These are phyloP conservation scores for Pueraria montana DNA, from an alignment of 306 rosid genomes.

Conservation along the genomic window DNA sequence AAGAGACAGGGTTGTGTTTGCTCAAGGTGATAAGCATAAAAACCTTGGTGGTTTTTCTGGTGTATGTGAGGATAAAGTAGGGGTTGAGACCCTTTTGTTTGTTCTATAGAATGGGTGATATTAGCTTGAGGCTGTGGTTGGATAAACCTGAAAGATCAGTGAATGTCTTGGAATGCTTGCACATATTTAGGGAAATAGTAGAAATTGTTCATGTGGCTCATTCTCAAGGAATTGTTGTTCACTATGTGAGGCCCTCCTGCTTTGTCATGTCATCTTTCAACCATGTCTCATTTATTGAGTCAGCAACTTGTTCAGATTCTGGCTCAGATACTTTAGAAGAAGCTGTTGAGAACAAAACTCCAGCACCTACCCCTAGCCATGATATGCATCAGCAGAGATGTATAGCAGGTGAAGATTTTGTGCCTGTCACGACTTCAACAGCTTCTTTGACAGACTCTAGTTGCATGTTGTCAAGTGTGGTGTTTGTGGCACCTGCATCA, in stretches of 20 bases:
- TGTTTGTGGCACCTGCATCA: slow-evolving; percentile 60
- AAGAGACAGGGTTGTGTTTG: slow-evolving; percentile 54
- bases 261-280: slow-evolving; percentile 85
- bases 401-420: slow-evolving; percentile 60
- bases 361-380: slow-evolving; percentile 47
- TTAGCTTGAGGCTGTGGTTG: slow-evolving; percentile 86
- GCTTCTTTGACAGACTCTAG: slow-evolving; percentile 64
- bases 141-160: slow-evolving; percentile 75
- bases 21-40: slow-evolving; percentile 35
- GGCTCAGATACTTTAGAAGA: slow-evolving; percentile 72
- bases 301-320: slow-evolving; percentile 79
- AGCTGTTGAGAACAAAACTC: slow-evolving; percentile 53
- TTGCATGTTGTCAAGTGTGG: slow-evolving; percentile 73
- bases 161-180: slow-evolving; percentile 74
- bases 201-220: slow-evolving; percentile 78
- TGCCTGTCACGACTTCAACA: slow-evolving; percentile 51
- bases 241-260: slow-evolving; percentile 86
- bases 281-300: slow-evolving; percentile 77
- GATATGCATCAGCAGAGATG: slow-evolving; percentile 50
- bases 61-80: slow-evolving; percentile 54
- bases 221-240: slow-evolving; percentile 81
- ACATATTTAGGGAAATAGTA: slow-evolving; percentile 80
- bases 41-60: slow-evolving; percentile 65
- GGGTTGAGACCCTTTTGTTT: slow-evolving; percentile 60
- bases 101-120: slow-evolving; percentile 67